Conservation (phyloP, 306 rosid genomes). For the Betula pendula region DNA sequence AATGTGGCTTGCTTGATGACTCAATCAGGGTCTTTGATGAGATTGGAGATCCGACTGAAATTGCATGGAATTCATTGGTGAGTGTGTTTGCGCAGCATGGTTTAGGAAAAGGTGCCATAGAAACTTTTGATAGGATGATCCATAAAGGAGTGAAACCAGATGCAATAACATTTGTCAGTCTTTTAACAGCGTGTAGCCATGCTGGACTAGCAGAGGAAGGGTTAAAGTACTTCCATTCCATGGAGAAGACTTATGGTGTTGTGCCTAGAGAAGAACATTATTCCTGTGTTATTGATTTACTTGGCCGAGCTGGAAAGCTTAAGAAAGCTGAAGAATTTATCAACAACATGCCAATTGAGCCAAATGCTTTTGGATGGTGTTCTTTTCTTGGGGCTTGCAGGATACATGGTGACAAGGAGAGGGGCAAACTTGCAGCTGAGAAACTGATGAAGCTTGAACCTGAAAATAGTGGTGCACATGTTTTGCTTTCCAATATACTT, state of each 20-base stretch:
- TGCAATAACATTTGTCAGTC: slow-evolving; percentile 51
- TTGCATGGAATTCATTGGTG: slow-evolving; percentile 52
- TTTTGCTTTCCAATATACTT: slow-evolving; percentile 53
- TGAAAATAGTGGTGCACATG: slow-evolving; percentile 48
- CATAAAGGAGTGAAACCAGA: slow-evolving; percentile 41
- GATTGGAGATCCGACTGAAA: slow-evolving; percentile 35
- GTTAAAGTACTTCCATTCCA: slow-evolving; percentile 41
- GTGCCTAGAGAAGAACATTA: slow-evolving; percentile 54
- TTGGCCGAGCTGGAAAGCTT: slow-evolving; percentile 58
- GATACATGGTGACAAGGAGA: slow-evolving; percentile 47
- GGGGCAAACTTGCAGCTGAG: slow-evolving; percentile 53
- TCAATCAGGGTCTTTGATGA: slow-evolving; percentile 44
- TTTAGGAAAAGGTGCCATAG: slow-evolving; percentile 42
- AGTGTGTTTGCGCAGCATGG: slow-evolving; percentile 57
- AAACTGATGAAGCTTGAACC: slow-evolving; percentile 57
- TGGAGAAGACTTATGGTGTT: slow-evolving; percentile 53
- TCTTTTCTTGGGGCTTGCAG: slow-evolving; percentile 58
- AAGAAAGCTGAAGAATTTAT: slow-evolving; percentile 50
- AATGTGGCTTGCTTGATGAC: slow-evolving; percentile 50
- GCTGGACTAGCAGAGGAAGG: slow-evolving; percentile 58
- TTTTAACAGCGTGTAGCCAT: slow-evolving; percentile 56
- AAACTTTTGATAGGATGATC: slow-evolving; percentile 42
- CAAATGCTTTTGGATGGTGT: slow-evolving; percentile 64
- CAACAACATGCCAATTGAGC: slow-evolving; percentile 52
- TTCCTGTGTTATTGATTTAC: slow-evolving; percentile 50